phyloP scores from a whole-genome alignment of 2,329 filamentous ascomycete genomes.

The Immersiporthe knoxdaviesiana region DNA sequence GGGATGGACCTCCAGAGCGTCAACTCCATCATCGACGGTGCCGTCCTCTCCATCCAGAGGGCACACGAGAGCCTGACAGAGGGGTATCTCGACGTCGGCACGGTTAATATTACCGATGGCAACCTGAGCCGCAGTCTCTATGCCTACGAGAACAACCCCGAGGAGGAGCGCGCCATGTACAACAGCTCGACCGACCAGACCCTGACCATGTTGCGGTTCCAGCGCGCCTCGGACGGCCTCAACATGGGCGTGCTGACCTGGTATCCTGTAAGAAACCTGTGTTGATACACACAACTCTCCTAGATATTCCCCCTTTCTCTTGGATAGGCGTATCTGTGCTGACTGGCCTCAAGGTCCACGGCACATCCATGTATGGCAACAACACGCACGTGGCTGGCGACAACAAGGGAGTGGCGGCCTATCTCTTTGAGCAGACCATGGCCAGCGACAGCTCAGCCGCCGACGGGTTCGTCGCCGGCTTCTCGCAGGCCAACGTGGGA shows the following conservation, averaged over 20 bases:
- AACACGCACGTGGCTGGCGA: constrained; percentile 88
- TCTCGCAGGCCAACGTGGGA: constrained; percentile 88
- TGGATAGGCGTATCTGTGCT: too few relatives aligned
- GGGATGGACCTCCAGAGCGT: constrained; percentile 90
- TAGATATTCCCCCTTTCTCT: too few relatives aligned
- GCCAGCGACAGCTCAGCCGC: constrained; percentile 55
- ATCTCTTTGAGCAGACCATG: constrained; percentile 77
- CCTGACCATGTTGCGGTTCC: constrained; percentile 77
- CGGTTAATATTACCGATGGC: constrained; percentile 64
- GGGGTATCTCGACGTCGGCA: constrained; percentile 70
- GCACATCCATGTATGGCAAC: constrained; percentile 86
- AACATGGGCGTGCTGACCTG: constrained; percentile 83
- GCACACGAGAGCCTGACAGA: constrained; percentile 72
- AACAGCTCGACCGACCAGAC: constrained; percentile 68
- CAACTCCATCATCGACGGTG: constrained; percentile 84
- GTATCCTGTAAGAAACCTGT: constrained; percentile 62
- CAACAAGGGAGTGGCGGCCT: constrained; percentile 90
- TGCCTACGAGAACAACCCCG: constrained; percentile 82
- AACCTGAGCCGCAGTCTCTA: constrained; percentile 86
- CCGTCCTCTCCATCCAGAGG: constrained; percentile 76
- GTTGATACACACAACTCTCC: too few relatives aligned
- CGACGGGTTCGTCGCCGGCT: constrained; percentile 79
- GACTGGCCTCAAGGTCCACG: constrained; percentile 54
- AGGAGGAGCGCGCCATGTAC: constrained; percentile 71
- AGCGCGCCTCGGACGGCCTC: constrained; percentile 70